Percentiles rank a stretch among this genome's conserved stretches.
Evolutionary conservation across 1,284 basidiomycete species (phyloP).

Genomic region (Mycena sp.): DNA sequence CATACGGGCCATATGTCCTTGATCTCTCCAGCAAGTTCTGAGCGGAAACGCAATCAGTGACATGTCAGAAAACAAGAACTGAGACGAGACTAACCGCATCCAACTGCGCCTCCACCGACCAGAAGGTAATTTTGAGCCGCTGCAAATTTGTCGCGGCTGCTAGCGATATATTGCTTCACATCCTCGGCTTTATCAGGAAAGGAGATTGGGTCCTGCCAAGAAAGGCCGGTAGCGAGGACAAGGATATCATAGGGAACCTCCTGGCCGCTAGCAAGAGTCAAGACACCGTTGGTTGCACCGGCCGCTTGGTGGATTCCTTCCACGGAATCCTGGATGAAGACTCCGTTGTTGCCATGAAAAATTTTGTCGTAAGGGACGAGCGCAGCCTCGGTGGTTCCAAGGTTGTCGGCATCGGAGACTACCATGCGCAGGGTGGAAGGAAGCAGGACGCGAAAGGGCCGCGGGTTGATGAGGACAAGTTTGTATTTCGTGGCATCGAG

Average conservation of each 20-base stretch:
- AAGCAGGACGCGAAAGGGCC: conserved; percentile 49
- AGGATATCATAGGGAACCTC: conserved; percentile 61
- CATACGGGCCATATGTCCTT: conserved; percentile 54
- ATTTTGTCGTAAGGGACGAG: conserved; percentile 57
- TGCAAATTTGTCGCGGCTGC: conserved; percentile 57
- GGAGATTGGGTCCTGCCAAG: conserved; percentile 60
- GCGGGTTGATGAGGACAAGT: conserved; percentile 52
- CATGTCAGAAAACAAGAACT: neutral
- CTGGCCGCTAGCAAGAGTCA: conserved; percentile 60
- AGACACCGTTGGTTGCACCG: conserved; percentile 49
- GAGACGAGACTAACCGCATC: conserved; percentile 54
- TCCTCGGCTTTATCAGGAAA: conserved; percentile 53
- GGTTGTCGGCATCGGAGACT: conserved; percentile 46
- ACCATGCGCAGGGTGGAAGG: conserved; percentile 50
- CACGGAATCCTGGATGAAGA: conserved; percentile 55
- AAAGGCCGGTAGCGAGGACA: conserved; percentile 65
- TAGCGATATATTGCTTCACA: conserved; percentile 47
- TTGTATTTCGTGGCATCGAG: conserved; percentile 48
- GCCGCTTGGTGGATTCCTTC: conserved; percentile 49
- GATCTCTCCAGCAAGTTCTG: conserved; percentile 69
- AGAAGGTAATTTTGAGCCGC: conserved; percentile 61
- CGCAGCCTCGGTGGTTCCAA: conserved; percentile 44
- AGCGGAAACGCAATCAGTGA: neutral
- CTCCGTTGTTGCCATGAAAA: conserved; percentile 56
- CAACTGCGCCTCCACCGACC: conserved; percentile 71